Percentiles rank a stretch among this genome's conserved stretches.
Conservation (phyloP, 805 yeast genomes). For the Alloascoidea hylecoeti region DNA sequence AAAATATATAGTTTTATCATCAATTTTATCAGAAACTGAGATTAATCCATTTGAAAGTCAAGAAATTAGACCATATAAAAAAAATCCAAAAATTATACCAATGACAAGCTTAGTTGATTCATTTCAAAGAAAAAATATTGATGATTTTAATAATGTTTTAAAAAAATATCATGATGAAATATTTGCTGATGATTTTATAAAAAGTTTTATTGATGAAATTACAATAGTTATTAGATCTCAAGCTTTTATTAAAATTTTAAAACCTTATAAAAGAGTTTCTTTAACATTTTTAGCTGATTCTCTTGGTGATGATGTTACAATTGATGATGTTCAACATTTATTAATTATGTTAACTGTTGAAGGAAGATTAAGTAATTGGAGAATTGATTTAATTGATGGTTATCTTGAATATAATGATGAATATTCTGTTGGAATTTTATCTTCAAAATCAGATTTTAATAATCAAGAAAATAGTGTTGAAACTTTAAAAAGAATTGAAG, state of each 20-base stretch:
- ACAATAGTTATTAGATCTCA: slow-evolving; percentile 13
- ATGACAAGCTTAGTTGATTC: slow-evolving; percentile 19
- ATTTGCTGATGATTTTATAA: slow-evolving; percentile 7
- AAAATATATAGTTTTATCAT: slow-evolving; percentile 45
- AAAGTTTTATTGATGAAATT: slow-evolving; percentile 11
- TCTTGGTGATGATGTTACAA: slow-evolving; percentile 9
- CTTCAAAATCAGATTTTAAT: no score
- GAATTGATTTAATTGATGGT: slow-evolving; percentile 12
- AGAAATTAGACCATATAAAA: slow-evolving; percentile 43
- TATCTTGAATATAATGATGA: background rate
- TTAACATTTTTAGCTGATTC: slow-evolving; percentile 12
- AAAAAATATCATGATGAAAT: slow-evolving; percentile 6
- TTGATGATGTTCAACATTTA: slow-evolving; percentile 9
- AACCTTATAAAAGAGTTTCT: slow-evolving; percentile 16
- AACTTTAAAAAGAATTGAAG: no score
- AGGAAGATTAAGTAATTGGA: slow-evolving; percentile 12
- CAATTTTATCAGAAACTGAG: slow-evolving; percentile 43
- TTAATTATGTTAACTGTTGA: slow-evolving; percentile 15
- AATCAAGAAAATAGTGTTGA: no score
- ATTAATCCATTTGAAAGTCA: slow-evolving; percentile 63
- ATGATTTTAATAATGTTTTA: slow-evolving; percentile 9
- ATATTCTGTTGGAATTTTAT: background rate
- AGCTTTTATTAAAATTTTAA: slow-evolving; percentile 14
- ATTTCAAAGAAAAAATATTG: slow-evolving; percentile 14
- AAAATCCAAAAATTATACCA: slow-evolving; percentile 15